Evolutionary conservation across 148 eudicot species (phyloP), one percentile per base, ranked within the genome.

Genomic region (Camellia granthamiana): DNA sequence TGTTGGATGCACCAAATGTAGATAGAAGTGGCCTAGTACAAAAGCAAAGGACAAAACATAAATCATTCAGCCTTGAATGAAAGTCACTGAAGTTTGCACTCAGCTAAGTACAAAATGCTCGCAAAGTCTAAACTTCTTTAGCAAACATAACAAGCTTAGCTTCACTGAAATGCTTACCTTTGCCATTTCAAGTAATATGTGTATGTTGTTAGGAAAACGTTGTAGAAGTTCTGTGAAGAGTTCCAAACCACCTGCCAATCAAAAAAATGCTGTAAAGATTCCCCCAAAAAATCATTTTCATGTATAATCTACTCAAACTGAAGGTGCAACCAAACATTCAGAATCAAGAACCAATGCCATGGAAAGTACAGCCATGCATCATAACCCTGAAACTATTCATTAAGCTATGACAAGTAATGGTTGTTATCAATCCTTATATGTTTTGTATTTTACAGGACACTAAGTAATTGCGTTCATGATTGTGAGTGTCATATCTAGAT

Each of bases 211-310:
- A 69, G 97, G 97, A 85, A 95, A 93, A 75, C 91, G 91, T 75
- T 93, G 97, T 56, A 95, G 86, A 81, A 95, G 96, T 76, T 93
- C 99, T 64, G 89, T 74, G 77, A 86, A 90, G 66, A 90, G 85
- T 82, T 95, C 99, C 84, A 95, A 83, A 84, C 97, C 92, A 91
- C 99, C 99, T 95, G 97, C 86, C 66, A 81, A 42, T 59, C 15
- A 71, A 64, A 60, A 15, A 69, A 71, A 43, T 59, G 49, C 38
- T 18, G 76, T 51, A 41, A 15, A 52, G 41, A 84, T 9, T 1
- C 1, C 38, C 38, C 9, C 52, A 38, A 7, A 55, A 1, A 19
- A 59, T 44, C 30, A 65, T 66, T 11, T 51, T 49, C 7, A 71
- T 14, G 14, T n/a, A 58, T 7, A 58, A 11, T 13, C 14, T 18